A percentile compares a stretch with the other conserved stretches of the same genome.
These are phyloP conservation scores for Arabidopsis thaliana DNA, from an alignment of 345 rosid genomes.

Conservation along the genomic window TAIR10.1 NC_003071.7:9156501-9157000, in stretches of 20 bases:
- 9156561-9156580: conserved; percentile 72
- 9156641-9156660: conserved; percentile 22
- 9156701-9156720: conserved; percentile 14
- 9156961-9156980: too few species aligned
- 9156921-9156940: neutral
- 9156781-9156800: conserved; percentile 9
- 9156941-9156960: too few species aligned
- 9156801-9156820: conserved; percentile 13
- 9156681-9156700: neutral
- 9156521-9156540: conserved; percentile 92
- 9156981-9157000: too few species aligned
- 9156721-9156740: conserved; percentile 21
- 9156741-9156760: conserved; percentile 8
- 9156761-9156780: conserved; percentile 16
- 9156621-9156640: neutral
- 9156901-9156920: neutral
- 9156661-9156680: conserved; percentile 15
- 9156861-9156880: neutral
- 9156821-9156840: conserved; percentile 13
- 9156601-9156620: neutral
- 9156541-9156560: conserved; percentile 89
- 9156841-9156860: conserved; percentile 10
- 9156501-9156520: conserved; percentile 83
- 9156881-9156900: too few species aligned
- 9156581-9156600: conserved; percentile 15